Percentiles rank a stretch among this genome's conserved stretches.
phyloP scores from a whole-genome alignment of 2,329 filamentous ascomycete species.

The Ophiostoma triangulosporum region DNA sequence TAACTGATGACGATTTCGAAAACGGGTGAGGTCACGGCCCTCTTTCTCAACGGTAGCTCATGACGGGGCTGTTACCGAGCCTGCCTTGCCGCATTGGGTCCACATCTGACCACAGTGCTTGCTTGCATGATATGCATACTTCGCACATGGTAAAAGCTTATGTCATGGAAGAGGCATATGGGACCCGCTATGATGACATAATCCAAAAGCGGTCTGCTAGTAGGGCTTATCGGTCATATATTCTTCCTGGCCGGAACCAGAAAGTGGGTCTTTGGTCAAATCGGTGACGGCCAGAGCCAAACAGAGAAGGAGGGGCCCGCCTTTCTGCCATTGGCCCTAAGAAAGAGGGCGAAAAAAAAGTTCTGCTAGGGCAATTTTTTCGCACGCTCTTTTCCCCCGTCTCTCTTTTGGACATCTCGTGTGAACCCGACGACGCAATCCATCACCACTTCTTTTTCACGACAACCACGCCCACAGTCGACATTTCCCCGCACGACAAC shows the following conservation, averaged over 20 bases:
- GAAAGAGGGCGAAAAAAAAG: conserved; percentile 11
- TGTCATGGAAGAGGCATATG: background rate
- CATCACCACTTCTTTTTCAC: conserved; percentile 1
- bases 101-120: background rate
- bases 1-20: background rate
- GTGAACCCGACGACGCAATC: conserved; percentile 10
- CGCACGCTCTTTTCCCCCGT: conserved; percentile 12
- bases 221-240: background rate
- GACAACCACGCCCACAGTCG: conserved; percentile 11
- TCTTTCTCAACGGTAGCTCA: background rate
- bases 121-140: no score
- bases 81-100: background rate
- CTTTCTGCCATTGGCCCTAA: background rate
- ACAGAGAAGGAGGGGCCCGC: background rate
- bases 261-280: background rate
- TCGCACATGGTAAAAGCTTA: background rate
- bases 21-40: background rate
- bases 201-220: background rate
- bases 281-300: background rate
- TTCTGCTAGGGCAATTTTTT: conserved; percentile 9
- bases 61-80: background rate
- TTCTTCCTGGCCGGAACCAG: background rate
- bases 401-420: conserved; percentile 10
- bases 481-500: conserved; percentile 10
- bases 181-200: background rate